These are phyloP conservation scores for Piper betle DNA, from an alignment of 164 flowering plant species.

Conservation along the genomic window DNA sequence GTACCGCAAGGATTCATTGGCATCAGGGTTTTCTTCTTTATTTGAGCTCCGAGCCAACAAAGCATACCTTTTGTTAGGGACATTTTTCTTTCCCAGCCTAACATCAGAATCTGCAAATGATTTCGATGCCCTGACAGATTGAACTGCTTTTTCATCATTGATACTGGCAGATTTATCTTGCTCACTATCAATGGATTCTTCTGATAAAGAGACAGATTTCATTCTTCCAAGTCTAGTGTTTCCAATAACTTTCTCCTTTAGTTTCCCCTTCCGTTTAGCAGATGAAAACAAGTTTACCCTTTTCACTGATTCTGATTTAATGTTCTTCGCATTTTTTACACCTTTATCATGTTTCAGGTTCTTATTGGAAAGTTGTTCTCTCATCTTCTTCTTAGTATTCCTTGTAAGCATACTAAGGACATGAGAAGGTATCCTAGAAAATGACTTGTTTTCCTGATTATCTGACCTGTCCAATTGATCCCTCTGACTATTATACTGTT, in stretches of 20 bases:
- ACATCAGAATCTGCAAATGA: conserved; percentile 15
- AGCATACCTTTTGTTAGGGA: conserved; percentile 52
- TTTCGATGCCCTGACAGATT: conserved; percentile 13
- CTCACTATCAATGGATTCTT: conserved; percentile 5
- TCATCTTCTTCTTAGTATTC: conserved; percentile 62
- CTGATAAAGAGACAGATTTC: neutral
- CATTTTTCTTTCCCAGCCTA: conserved; percentile 38
- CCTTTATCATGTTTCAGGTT: conserved; percentile 19
- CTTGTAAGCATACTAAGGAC: conserved; percentile 59
- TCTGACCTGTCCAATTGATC: neutral
- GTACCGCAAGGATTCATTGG: conserved; percentile 63
- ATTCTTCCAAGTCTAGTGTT: neutral
- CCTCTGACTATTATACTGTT: conserved; percentile 21
- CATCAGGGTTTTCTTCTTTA: conserved; percentile 34
- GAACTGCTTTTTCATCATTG: conserved; percentile 2
- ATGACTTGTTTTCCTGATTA: conserved; percentile 20
- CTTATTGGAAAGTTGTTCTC: conserved; percentile 1
- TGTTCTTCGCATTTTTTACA: conserved; percentile 10
- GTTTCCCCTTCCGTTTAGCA: conserved; percentile 19
- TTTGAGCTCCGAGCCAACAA: conserved; percentile 60
- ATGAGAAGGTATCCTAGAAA: conserved; percentile 50
- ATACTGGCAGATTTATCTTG: conserved; percentile 8
- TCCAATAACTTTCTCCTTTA: conserved; percentile 5
- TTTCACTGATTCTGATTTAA: conserved; percentile 8
- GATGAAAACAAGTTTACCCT: neutral